These are phyloP conservation scores for Amylostereum chailletii DNA, from an alignment of 1,284 basidiomycete genomes.

Conservation along the genomic window DNA sequence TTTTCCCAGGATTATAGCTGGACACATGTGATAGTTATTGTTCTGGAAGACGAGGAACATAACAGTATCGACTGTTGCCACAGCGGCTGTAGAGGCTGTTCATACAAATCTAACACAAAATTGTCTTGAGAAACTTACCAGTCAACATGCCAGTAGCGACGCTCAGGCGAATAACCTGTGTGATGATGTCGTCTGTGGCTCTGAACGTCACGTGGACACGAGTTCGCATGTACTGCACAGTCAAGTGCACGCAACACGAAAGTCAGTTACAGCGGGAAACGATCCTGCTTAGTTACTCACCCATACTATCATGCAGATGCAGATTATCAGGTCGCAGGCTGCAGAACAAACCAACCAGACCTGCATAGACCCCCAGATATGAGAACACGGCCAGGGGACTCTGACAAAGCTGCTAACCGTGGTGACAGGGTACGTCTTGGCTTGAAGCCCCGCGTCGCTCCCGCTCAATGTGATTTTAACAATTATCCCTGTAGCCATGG, in stretches of 20 bases:
- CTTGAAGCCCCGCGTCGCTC: neutral
- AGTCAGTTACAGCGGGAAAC: neutral
- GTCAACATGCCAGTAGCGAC: conserved; percentile 8
- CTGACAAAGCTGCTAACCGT: neutral
- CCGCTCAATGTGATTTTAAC: neutral
- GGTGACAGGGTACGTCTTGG: neutral
- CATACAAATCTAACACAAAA: neutral
- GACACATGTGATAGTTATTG: conserved; percentile 9
- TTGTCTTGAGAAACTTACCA: neutral
- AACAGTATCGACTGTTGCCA: conserved; percentile 7
- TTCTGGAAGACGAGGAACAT: conserved; percentile 7
- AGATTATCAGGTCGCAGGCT: conserved; percentile 9
- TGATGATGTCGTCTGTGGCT: conserved; percentile 1
- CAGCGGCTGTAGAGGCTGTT: neutral
- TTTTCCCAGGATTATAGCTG: conserved; percentile 3
- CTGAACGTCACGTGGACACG: neutral
- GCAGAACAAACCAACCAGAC: conserved; percentile 10
- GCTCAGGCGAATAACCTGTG: conserved; percentile 5
- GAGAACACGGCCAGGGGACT: no score
- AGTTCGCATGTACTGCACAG: neutral
- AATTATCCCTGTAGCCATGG: conserved; percentile 7
- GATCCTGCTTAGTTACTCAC: conserved; percentile 3
- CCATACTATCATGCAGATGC: conserved; percentile 7
- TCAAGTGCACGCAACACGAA: neutral
- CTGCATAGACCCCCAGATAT: neutral